A percentile compares a stretch with the other conserved stretches of the same genome.
These are phyloP conservation scores for Osmanthus fragrans DNA, from an alignment of 257 asterid genomes.

Conservation along the genomic window DNA sequence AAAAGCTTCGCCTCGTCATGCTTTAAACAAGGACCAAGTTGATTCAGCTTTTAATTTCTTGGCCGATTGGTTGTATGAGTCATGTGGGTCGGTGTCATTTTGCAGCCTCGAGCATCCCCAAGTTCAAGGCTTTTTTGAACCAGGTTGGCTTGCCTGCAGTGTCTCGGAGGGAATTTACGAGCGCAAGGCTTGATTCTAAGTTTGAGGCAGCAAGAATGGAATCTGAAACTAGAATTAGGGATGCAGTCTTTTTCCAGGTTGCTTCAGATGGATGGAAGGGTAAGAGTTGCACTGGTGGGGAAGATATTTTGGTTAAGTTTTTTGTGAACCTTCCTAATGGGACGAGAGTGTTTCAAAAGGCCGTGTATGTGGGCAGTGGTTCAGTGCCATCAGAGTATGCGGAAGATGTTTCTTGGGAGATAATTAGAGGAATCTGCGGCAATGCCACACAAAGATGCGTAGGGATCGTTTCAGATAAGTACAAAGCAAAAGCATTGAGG, in stretches of 20 bases:
- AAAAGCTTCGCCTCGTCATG: constrained; percentile 53
- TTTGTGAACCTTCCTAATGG: constrained; percentile 80
- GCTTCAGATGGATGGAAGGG: constrained; percentile 75
- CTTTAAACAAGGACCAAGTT: constrained; percentile 59
- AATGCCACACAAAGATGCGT: constrained; percentile 55
- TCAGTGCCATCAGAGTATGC: constrained; percentile 60
- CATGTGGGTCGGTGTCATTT: constrained; percentile 60
- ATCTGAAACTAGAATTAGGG: constrained; percentile 64
- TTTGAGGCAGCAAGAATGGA: constrained; percentile 59
- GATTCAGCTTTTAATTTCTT: constrained; percentile 53
- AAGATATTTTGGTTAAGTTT: constrained; percentile 51
- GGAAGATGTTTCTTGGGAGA: constrained; percentile 73
- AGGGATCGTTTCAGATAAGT: constrained; percentile 79
- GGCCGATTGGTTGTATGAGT: constrained; percentile 84
- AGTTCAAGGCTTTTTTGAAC: constrained; percentile 68
- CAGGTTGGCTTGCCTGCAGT: constrained; percentile 73
- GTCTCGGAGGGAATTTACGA: constrained; percentile 51
- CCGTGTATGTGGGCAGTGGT: constrained; percentile 42
- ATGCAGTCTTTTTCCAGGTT: constrained; percentile 75
- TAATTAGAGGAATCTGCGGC: constrained; percentile 50
- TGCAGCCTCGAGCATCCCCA: constrained; percentile 82
- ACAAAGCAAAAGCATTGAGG: constrained; percentile 63
- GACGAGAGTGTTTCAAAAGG: constrained; percentile 66
- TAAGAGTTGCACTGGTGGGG: constrained; percentile 34
- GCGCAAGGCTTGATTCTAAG: constrained; percentile 64